phyloP scores from a whole-genome alignment of 1,284 basidiomycete genomes.

The Heterobasidion irregulare region DNA sequence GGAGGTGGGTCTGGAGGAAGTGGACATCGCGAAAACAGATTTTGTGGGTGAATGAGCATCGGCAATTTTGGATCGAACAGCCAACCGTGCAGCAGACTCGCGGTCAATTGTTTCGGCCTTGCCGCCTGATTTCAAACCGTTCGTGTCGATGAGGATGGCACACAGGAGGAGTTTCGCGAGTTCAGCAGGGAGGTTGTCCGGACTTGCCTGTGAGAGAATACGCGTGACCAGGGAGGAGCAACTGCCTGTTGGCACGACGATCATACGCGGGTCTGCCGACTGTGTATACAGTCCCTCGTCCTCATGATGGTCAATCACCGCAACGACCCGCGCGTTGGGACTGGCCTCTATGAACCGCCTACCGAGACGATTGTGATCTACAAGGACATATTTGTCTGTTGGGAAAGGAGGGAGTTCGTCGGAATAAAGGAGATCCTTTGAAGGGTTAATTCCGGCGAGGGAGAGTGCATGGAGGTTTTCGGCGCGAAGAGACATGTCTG shows the following conservation, averaged over 20 bases:
- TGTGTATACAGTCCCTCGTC: conserved; percentile 70
- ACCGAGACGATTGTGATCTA: conserved; percentile 84
- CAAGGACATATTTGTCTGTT: conserved; percentile 66
- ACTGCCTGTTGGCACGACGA: conserved; percentile 63
- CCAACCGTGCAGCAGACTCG: conserved; percentile 53
- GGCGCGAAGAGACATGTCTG: conserved; percentile 72
- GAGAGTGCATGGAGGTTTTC: conserved; percentile 80
- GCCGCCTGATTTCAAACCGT: conserved; percentile 64
- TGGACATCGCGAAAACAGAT: not conserved
- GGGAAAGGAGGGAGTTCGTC: conserved; percentile 51
- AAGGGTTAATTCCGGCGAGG: conserved; percentile 40
- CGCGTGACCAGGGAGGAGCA: conserved; percentile 71
- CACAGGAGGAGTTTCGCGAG: conserved; percentile 75
- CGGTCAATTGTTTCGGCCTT: conserved; percentile 67
- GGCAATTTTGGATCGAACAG: conserved; percentile 20
- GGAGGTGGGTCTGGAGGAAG: not conserved
- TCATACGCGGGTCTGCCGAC: conserved; percentile 56
- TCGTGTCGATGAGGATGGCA: conserved; percentile 80
- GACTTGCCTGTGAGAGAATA: conserved; percentile 32
- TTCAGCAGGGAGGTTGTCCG: conserved; percentile 37
- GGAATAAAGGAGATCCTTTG: conserved; percentile 45
- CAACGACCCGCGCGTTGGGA: conserved; percentile 47
- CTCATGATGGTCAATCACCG: conserved; percentile 90
- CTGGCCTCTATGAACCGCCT: conserved; percentile 35
- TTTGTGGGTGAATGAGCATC: not conserved